Percentiles rank a stretch among this genome's conserved stretches.
Evolutionary conservation across 345 rosid genomes (phyloP).

Genomic region (Carallia brachiata): DNA sequence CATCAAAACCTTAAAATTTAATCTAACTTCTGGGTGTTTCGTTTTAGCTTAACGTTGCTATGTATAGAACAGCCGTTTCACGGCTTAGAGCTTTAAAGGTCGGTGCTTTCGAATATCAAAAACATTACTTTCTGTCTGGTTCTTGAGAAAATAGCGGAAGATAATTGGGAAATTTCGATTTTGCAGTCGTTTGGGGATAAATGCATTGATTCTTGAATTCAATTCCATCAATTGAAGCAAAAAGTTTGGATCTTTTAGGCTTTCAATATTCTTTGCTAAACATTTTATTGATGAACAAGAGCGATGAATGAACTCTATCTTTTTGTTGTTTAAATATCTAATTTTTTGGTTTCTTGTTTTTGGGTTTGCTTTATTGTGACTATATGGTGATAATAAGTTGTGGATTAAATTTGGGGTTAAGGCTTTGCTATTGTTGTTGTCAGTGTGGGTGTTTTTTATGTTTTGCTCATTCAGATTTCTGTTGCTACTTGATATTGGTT

Average conservation of each 20-base stretch:
- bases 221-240: not conserved
- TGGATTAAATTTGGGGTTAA: not conserved
- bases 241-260: not conserved
- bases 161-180: not conserved
- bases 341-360: not conserved
- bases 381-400: too few species aligned
- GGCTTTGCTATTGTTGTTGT: not conserved
- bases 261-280: not conserved
- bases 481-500: not conserved
- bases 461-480: not conserved
- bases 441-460: not conserved
- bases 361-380: not conserved
- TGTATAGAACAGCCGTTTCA: slow-evolving; percentile 28
- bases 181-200: not conserved
- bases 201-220: not conserved
- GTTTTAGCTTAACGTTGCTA: not conserved
- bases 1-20: not conserved
- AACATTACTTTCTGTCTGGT: not conserved
- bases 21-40: slow-evolving; percentile 5
- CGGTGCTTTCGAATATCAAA: not conserved
- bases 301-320: too few species aligned
- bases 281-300: not conserved
- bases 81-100: slow-evolving; percentile 33
- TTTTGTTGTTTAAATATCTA: not conserved
- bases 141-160: not conserved